A percentile compares a stretch with the other conserved stretches of the same genome.
Conservation (phyloP, 169 alveolate species). For the Amoebophrya sp. region DNA sequence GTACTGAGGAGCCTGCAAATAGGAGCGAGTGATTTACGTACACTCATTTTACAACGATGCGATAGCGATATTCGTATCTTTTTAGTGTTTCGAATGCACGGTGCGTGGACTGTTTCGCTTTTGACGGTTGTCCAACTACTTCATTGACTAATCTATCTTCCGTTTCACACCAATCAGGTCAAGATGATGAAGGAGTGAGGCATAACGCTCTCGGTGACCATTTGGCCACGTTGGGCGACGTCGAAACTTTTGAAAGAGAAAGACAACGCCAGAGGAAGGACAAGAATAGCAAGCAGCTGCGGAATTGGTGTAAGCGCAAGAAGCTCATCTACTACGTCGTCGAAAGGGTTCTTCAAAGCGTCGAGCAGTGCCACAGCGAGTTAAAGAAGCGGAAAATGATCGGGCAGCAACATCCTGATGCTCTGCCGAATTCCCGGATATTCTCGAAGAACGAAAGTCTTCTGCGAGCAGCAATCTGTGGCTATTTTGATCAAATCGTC, state of each 20-base stretch:
- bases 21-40: not conserved
- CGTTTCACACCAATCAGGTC: not conserved
- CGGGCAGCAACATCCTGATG: not conserved
- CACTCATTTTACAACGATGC: not conserved
- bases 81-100: not conserved
- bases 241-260: not conserved
- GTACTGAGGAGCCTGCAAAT: not conserved
- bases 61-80: not conserved
- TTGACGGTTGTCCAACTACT: not conserved
- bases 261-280: not conserved
- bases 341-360: not conserved
- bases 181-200: not conserved
- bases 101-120: not conserved
- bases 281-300: not conserved
- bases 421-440: not conserved
- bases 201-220: not conserved
- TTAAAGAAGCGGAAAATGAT: not conserved
- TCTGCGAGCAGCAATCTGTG: not conserved
- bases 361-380: not conserved
- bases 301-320: not conserved
- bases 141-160: not conserved
- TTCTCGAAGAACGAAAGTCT: not conserved
- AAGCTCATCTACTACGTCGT: not conserved
- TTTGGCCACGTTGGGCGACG: not conserved
- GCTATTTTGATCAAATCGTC: not conserved